phyloP scores from a whole-genome alignment of 768 basidiomycete genomes.

The Termitomyces sp. region DNA sequence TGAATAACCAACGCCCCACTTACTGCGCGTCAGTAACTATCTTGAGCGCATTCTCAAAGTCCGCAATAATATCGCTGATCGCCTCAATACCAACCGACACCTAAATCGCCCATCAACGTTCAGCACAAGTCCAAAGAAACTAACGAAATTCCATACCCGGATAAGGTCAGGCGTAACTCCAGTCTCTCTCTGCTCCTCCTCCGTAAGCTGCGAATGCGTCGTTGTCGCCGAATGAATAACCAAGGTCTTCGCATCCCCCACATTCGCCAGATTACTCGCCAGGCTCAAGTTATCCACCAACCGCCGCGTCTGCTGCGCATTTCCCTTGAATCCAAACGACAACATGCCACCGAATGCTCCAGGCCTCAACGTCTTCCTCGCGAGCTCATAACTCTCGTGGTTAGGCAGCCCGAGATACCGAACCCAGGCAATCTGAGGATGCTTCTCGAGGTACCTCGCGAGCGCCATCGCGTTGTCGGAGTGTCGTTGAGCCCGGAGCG shows the following conservation, averaged over 20 bases:
- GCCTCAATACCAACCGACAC: constrained; percentile 37
- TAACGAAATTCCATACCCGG: constrained; percentile 37
- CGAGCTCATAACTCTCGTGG: constrained; percentile 59
- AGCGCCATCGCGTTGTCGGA: constrained; percentile 67
- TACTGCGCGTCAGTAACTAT: neutral
- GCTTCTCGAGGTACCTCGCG: constrained; percentile 56
- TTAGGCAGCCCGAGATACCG: constrained; percentile 66
- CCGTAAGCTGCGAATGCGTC: constrained; percentile 67
- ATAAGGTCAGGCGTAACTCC: constrained; percentile 78
- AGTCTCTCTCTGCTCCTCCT: constrained; percentile 54
- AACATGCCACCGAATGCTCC: constrained; percentile 68
- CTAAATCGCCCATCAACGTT: neutral
- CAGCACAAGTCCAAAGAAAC: neutral
- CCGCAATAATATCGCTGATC: constrained; percentile 37
- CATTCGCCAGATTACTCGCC: constrained; percentile 71
- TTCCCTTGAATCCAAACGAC: constrained; percentile 74
- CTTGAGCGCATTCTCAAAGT: constrained; percentile 28
- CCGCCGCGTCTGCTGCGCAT: constrained; percentile 42
- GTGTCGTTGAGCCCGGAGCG: constrained; percentile 67
- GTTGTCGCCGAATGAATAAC: constrained; percentile 77
- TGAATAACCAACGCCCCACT: neutral
- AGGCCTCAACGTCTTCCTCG: constrained; percentile 49
- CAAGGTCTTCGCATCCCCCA: constrained; percentile 73
- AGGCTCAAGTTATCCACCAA: constrained; percentile 69
- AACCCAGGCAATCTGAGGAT: constrained; percentile 70